phyloP scores from a whole-genome alignment of 75 land plant genomes.

The Pinus taeda region DNA sequence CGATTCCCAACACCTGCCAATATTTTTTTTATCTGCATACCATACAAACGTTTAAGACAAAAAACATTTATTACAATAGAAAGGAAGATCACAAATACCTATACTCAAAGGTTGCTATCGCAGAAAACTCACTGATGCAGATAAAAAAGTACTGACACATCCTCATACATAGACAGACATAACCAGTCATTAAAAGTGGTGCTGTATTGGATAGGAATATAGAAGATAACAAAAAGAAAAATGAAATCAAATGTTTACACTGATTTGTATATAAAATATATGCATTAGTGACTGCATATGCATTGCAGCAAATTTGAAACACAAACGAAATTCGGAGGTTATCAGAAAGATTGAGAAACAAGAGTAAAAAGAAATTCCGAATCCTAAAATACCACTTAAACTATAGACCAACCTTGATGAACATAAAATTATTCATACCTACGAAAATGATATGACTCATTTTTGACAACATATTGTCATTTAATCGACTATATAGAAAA shows the following conservation, averaged over 20 bases:
- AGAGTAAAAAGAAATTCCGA: no score
- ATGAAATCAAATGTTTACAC: not conserved
- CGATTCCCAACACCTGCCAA: conserved; percentile 36
- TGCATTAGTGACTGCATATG: not conserved
- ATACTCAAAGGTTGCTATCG: not conserved
- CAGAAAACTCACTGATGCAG: not conserved
- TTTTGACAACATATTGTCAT: not conserved
- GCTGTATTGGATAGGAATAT: not conserved
- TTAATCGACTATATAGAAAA: not conserved
- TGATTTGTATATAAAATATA: not conserved
- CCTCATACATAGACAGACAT: not conserved
- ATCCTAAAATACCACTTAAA: not conserved
- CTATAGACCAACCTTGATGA: not conserved
- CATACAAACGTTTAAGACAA: not conserved
- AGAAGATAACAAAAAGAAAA: not conserved
- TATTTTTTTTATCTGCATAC: conserved; percentile 42
- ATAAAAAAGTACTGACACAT: not conserved
- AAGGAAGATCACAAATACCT: not conserved
- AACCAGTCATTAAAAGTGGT: not conserved
- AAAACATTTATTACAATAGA: not conserved
- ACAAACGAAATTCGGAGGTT: not conserved
- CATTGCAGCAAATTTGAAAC: not conserved
- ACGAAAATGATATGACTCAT: no score
- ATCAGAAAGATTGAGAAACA: no score
- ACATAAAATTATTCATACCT: no score